A percentile compares a stretch with the other conserved stretches of the same genome.
Conservation (phyloP, 2,329 filamentous ascomycete species). For the Chaetomium globosum region DNA sequence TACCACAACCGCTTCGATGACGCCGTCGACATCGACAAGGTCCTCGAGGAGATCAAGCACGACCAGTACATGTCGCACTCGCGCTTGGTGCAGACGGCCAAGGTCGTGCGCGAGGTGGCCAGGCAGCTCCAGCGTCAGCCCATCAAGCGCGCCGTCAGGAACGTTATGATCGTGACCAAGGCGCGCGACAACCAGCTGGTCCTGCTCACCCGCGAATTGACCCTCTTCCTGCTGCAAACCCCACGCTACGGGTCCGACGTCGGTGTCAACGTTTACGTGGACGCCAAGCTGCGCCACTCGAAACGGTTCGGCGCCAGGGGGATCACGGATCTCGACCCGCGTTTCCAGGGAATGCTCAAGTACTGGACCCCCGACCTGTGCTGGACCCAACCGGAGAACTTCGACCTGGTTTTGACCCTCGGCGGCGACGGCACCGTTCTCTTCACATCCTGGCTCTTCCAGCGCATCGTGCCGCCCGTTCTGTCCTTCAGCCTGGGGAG, state of each 20-base stretch:
- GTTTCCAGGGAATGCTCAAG: slow-evolving; percentile 80
- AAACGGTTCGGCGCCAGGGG: slow-evolving; percentile 81
- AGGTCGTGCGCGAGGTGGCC: slow-evolving; percentile 90
- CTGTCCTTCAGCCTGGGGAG: slow-evolving; percentile 83
- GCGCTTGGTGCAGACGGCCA: slow-evolving; percentile 90
- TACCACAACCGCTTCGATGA: slow-evolving; percentile 98
- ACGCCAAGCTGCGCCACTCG: slow-evolving; percentile 85
- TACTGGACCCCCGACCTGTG: slow-evolving; percentile 98
- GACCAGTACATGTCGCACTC: slow-evolving; percentile 93
- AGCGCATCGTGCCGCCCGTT: slow-evolving; percentile 82
- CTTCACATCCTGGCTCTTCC: slow-evolving; percentile 90
- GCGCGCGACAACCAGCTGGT: slow-evolving; percentile 94
- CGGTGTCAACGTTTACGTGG: slow-evolving; percentile 98
- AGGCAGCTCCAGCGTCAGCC: slow-evolving; percentile 91
- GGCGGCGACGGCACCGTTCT: slow-evolving; percentile 86
- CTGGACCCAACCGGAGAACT: slow-evolving; percentile 90
- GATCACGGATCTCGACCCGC: slow-evolving; percentile 71
- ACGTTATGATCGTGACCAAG: slow-evolving; percentile 98
- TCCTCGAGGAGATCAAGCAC: slow-evolving; percentile 89
- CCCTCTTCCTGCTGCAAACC: slow-evolving; percentile 84
- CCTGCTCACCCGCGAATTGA: slow-evolving; percentile 80
- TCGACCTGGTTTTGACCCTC: slow-evolving; percentile 88
- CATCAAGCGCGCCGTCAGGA: slow-evolving; percentile 87
- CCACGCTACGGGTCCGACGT: slow-evolving; percentile 85
- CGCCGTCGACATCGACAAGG: slow-evolving; percentile 90